phyloP scores from a whole-genome alignment of 331 rosid genomes.

The Erythrophleum ivorense region DNA sequence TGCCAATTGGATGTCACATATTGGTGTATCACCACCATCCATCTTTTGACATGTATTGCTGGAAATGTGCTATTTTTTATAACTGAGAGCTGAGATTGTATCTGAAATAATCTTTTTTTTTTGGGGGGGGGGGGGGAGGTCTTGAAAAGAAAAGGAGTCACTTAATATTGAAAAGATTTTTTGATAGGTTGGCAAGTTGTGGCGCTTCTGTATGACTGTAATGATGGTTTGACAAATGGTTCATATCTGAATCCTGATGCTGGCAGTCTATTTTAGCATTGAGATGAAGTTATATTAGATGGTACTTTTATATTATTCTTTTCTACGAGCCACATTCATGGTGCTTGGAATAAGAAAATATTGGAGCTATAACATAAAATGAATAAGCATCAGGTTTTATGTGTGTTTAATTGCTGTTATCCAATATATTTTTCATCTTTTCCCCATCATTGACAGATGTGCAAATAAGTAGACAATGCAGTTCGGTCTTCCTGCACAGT shows the following conservation, averaged over 20 bases:
- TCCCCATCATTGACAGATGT: conserved; percentile 21
- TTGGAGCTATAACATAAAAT: conserved; percentile 7
- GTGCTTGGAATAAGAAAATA: conserved; percentile 11
- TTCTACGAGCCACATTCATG: conserved; percentile 15
- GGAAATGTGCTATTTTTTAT: background rate
- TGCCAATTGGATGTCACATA: background rate
- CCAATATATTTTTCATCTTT: conserved; percentile 19
- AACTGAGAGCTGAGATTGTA: background rate
- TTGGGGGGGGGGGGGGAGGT: background rate
- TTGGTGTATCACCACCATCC: background rate
- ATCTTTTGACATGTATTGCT: background rate
- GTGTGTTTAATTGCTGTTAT: conserved; percentile 13
- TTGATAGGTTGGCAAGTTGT: background rate
- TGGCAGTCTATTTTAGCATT: background rate
- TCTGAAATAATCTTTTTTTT: background rate
- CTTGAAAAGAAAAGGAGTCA: background rate
- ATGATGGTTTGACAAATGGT: background rate
- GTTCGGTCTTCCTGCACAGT: conserved; percentile 1
- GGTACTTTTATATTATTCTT: background rate
- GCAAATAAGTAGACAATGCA: conserved; percentile 19
- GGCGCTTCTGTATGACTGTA: background rate
- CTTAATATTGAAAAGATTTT: background rate
- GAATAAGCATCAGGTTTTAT: background rate
- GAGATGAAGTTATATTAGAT: conserved; percentile 12
- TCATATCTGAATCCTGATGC: background rate